Percentiles rank a stretch among this genome's conserved stretches.
phyloP scores from a whole-genome alignment of 495 filamentous ascomycete genomes.

The Beverwykella pulmonaria region DNA sequence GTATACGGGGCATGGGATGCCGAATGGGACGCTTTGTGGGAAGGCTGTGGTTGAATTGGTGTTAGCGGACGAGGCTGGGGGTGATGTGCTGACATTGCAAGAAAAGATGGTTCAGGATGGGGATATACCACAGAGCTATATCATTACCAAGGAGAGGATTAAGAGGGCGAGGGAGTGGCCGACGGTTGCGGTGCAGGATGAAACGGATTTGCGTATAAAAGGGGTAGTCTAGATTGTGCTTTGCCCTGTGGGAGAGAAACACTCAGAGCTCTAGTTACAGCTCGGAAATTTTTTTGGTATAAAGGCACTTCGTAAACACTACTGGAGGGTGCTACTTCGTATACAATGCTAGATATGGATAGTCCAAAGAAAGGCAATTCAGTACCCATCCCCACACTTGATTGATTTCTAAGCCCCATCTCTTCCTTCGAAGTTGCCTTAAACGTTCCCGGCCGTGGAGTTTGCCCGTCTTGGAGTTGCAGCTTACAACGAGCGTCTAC shows the following conservation, averaged over 20 bases:
- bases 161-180: slow-evolving; percentile 35
- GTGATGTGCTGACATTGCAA: slow-evolving; percentile 16
- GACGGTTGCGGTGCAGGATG: slow-evolving; percentile 38
- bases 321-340: no score
- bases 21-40: slow-evolving; percentile 69
- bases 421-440: no score
- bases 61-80: slow-evolving; percentile 44
- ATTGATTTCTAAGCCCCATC: no score
- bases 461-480: not conserved
- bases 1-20: slow-evolving; percentile 77
- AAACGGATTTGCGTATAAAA: slow-evolving; percentile 11
- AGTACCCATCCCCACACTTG: no score
- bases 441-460: slow-evolving; percentile 26
- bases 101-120: slow-evolving; percentile 29
- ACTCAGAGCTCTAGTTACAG: no score
- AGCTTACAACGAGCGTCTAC: not conserved
- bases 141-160: slow-evolving; percentile 44
- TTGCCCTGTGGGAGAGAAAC: no score
- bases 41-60: slow-evolving; percentile 69
- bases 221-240: slow-evolving; percentile 2
- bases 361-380: no score
- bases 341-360: no score
- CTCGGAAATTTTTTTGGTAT: no score
- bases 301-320: no score
- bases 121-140: slow-evolving; percentile 41